Evolutionary conservation across 129 eudicot species (phyloP).

Genomic region (Oenanthe sinensis): DNA sequence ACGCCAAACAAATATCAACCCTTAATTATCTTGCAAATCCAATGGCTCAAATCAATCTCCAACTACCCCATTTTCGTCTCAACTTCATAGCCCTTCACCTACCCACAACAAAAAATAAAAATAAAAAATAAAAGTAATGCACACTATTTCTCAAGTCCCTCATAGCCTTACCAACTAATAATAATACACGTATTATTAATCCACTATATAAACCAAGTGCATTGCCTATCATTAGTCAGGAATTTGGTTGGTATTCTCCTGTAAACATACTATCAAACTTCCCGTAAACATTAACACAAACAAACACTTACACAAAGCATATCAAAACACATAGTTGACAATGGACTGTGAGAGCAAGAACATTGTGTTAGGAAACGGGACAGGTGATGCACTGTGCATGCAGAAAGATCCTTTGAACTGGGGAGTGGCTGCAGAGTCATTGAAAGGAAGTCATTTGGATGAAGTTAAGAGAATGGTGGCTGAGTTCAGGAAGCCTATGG

Average conservation of each 20-base stretch:
- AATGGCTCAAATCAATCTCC: neutral
- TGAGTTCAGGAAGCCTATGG: slow-evolving; percentile 65
- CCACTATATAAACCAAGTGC: neutral
- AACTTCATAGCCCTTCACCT: neutral
- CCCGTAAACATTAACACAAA: neutral
- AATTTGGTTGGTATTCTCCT: neutral
- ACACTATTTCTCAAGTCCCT: neutral
- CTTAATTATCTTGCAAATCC: neutral
- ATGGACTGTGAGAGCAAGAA: neutral
- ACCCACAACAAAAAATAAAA: neutral
- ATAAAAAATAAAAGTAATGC: neutral
- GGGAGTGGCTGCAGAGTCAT: slow-evolving; percentile 58
- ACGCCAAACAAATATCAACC: neutral
- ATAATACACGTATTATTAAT: no score
- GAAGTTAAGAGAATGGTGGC: slow-evolving; percentile 77
- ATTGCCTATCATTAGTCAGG: neutral
- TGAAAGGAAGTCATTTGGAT: slow-evolving; percentile 71
- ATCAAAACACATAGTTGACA: neutral
- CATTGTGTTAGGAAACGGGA: slow-evolving; percentile 16
- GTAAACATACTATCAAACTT: neutral
- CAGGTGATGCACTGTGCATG: neutral
- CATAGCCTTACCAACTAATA: neutral
- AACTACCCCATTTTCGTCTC: neutral
- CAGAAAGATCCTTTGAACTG: slow-evolving; percentile 56
- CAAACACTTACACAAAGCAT: neutral